Conservation (phyloP, 768 basidiomycete species). For the Boletus tylopilopsis region DNA sequence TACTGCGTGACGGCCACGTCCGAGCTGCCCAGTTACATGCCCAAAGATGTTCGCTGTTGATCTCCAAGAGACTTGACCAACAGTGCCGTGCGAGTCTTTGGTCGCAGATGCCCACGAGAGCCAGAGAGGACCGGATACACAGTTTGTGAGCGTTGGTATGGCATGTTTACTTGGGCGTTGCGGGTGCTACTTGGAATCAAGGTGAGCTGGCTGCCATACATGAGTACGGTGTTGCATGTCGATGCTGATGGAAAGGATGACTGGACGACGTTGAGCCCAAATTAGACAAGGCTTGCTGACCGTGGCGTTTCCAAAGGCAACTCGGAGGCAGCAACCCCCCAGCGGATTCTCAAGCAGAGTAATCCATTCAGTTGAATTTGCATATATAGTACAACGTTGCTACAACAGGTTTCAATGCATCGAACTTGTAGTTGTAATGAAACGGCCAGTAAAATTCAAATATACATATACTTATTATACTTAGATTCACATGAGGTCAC, state of each 20-base stretch:
- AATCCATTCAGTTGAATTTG: conserved; percentile 26
- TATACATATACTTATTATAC: no score
- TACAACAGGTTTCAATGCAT: no score
- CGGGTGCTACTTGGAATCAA: conserved; percentile 40
- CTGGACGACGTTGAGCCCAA: no score
- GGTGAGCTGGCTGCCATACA: conserved; percentile 25
- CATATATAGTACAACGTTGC: no score
- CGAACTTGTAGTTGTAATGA: no score
- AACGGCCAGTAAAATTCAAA: no score
- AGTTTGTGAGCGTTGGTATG: conserved; percentile 42
- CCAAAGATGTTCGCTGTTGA: conserved; percentile 47
- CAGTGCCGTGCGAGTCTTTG: conserved; percentile 42
- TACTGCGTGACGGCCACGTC: conserved; percentile 45
- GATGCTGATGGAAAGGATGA: conserved; percentile 18
- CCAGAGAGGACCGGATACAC: conserved; percentile 41
- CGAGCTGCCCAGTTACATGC: no score
- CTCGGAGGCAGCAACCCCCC: no score
- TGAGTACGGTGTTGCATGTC: neutral
- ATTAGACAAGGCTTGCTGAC: conserved; percentile 42
- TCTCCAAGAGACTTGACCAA: conserved; percentile 42
- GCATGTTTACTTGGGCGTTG: conserved; percentile 33
- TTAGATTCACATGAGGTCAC: no score
- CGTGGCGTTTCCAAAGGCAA: conserved; percentile 44
- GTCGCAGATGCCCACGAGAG: conserved; percentile 32
- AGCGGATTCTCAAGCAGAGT: conserved; percentile 33